Conservation (phyloP, 75 land plant species). For the Sequoiadendron giganteum region DNA sequence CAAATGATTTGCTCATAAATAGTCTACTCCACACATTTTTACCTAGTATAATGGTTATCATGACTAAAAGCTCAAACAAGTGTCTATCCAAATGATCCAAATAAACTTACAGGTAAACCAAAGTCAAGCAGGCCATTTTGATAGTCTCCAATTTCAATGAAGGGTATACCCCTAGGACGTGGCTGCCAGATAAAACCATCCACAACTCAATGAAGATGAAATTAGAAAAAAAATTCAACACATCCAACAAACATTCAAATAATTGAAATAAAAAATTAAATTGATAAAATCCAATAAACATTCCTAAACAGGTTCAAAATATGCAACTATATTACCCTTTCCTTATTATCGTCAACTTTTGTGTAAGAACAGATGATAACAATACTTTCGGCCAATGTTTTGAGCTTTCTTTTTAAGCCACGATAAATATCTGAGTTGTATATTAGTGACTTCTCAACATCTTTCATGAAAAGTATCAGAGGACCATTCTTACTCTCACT, state of each 20-base stretch:
- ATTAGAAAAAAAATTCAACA: not conserved
- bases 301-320: not conserved
- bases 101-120: conserved; percentile 64
- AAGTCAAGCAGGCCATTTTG: conserved; percentile 83
- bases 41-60: not conserved
- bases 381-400: conserved; percentile 49
- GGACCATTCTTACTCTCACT: conserved; percentile 66
- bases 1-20: not conserved
- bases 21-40: not conserved
- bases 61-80: not conserved
- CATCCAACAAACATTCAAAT: not conserved
- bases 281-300: not conserved
- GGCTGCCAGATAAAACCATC: conserved; percentile 30
- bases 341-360: conserved; percentile 56
- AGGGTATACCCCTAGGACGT: conserved; percentile 68
- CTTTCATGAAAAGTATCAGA: conserved; percentile 66
- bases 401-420: conserved; percentile 51
- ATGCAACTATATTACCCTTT: conserved; percentile 43
- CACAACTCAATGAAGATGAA: not conserved
- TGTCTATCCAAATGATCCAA: not conserved
- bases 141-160: conserved; percentile 73
- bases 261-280: not conserved
- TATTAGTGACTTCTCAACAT: conserved; percentile 54
- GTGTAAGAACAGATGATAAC: conserved; percentile 74
- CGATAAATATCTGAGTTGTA: conserved; percentile 38